A percentile compares a stretch with the other conserved stretches of the same genome.
Evolutionary conservation across 1,139 yeast genomes (phyloP).

Genomic region (Debaryomycetaceae sp.): DNA sequence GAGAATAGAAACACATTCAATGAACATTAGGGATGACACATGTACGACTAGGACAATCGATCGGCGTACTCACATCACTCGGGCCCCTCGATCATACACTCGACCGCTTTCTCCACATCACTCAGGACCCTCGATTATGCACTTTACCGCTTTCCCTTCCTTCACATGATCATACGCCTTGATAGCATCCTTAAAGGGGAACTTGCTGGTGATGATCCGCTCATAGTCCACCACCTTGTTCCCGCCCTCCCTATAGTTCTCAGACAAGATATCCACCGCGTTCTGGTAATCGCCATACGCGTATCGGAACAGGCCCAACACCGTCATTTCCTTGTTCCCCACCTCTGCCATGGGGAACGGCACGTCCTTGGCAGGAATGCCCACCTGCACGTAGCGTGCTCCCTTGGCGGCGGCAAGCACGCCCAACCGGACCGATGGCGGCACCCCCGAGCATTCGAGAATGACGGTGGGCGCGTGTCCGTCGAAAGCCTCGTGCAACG

Average conservation of each 20-base stretch:
- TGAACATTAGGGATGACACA: too few species aligned
- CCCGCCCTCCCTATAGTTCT: slow-evolving; percentile 51
- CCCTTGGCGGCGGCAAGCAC: slow-evolving; percentile 47
- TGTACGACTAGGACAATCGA: too few species aligned
- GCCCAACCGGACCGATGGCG: slow-evolving; percentile 56
- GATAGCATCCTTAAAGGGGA: slow-evolving; percentile 61
- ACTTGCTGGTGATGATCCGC: slow-evolving; percentile 68
- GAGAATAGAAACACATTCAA: too few species aligned
- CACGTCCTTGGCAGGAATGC: slow-evolving; percentile 55
- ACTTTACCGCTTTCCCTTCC: slow-evolving; percentile 34
- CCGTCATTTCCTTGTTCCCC: slow-evolving; percentile 56
- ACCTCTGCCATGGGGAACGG: slow-evolving; percentile 67
- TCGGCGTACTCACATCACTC: slow-evolving; percentile 9
- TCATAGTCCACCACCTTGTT: slow-evolving; percentile 37
- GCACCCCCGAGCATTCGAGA: slow-evolving; percentile 68
- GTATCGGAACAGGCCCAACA: slow-evolving; percentile 77
- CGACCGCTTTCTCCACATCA: slow-evolving; percentile 5
- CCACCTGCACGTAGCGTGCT: slow-evolving; percentile 65
- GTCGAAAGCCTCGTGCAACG: slow-evolving; percentile 29
- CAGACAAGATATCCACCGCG: slow-evolving; percentile 55
- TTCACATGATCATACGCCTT: slow-evolving; percentile 69
- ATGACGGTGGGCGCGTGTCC: slow-evolving; percentile 47
- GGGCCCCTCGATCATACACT: slow-evolving; percentile 39
- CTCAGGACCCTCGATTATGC: slow-evolving; percentile 37
- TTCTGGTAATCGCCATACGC: slow-evolving; percentile 68